Percentiles rank a stretch among this genome's conserved stretches.
Evolutionary conservation across 768 basidiomycete species (phyloP).

Genomic region (Leccinum boreale): DNA sequence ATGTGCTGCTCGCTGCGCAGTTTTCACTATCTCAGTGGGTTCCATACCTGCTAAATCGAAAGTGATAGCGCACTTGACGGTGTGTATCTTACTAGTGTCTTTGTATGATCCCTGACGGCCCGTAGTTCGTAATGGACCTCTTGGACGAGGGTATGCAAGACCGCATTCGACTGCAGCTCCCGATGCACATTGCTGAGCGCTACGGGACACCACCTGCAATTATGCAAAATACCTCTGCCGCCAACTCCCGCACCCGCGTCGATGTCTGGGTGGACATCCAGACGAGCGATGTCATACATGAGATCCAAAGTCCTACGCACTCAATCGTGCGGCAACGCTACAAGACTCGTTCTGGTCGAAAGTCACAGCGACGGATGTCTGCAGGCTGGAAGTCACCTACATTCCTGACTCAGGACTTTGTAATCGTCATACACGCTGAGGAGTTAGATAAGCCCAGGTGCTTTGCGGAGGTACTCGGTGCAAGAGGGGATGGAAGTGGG

Average conservation of each 20-base stretch:
- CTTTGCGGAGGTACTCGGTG: conserved; percentile 46
- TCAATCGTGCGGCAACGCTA: conserved; percentile 33
- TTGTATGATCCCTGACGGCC: neutral
- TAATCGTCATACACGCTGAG: conserved; percentile 46
- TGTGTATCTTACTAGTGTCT: conserved; percentile 22
- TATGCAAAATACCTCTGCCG: conserved; percentile 31
- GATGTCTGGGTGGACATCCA: conserved; percentile 45
- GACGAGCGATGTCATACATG: conserved; percentile 42
- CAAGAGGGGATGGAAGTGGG: conserved; percentile 1
- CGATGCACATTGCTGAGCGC: conserved; percentile 46
- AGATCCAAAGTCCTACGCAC: conserved; percentile 46
- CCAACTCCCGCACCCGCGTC: conserved; percentile 34
- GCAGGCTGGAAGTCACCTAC: conserved; percentile 38
- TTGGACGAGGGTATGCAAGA: conserved; percentile 47
- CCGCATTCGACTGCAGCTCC: conserved; percentile 53
- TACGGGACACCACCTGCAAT: conserved; percentile 47
- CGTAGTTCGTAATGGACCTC: conserved; percentile 52
- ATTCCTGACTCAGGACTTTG: conserved; percentile 49
- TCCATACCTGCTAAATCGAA: conserved; percentile 42
- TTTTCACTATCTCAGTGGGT: conserved; percentile 58
- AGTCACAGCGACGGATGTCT: conserved; percentile 40
- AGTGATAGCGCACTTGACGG: conserved; percentile 42
- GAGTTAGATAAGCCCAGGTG: conserved; percentile 54
- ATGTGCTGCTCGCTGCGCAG: conserved; percentile 24
- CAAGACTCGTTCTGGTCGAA: conserved; percentile 31